Evolutionary conservation across 73 alveolate genomes (phyloP), one percentile per base, ranked within the genome.

Genomic region (Tetrahymena borealis): DNA sequence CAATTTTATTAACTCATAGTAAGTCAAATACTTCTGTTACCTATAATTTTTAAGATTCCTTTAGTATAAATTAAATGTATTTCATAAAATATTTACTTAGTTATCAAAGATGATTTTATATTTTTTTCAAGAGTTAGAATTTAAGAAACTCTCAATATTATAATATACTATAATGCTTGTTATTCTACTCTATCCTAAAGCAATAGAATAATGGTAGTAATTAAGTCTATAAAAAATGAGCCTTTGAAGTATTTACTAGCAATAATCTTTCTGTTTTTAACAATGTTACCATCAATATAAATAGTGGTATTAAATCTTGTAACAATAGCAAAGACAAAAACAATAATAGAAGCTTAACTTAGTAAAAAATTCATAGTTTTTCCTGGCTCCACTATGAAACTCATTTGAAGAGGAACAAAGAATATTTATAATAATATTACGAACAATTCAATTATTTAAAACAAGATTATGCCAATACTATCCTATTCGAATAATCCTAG

Each of bases 1-100:
- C 15, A 85, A 91, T 78, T 91, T 91, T 78, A 91, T 38, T 20
- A 91, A 60, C 36, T 91, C 85, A 60, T 60, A 60, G 35, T 35
- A 60, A n/a, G 85, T 60, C 28, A 60, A 60, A n/a, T 60, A 60
- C 28, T 60, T 18, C 31, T 60, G 10, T 15, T 60, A 24, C 28
- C 85, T 60, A 2, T n/a, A n/a, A n/a, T n/a, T n/a, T n/a, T n/a
- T n/a, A n/a, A n/a, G n/a, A n/a, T n/a, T n/a, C n/a, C n/a, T n/a
- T n/a, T n/a, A n/a, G n/a, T n/a, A n/a, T n/a, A n/a, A n/a, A 39
- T 9, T 39, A 39, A 12, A 28, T 1, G 28, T 60, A 60, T 24
- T 15, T 42, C n/a, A 3, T 1, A 3, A 15, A 0, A 20, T 10
- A n/a, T 24, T 60, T 60, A 60, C 85, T 60, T 60, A 15, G 85